These are phyloP conservation scores for Phylloboletellus chloephorus DNA, from an alignment of 1,284 basidiomycete species.

Conservation along the genomic window DNA sequence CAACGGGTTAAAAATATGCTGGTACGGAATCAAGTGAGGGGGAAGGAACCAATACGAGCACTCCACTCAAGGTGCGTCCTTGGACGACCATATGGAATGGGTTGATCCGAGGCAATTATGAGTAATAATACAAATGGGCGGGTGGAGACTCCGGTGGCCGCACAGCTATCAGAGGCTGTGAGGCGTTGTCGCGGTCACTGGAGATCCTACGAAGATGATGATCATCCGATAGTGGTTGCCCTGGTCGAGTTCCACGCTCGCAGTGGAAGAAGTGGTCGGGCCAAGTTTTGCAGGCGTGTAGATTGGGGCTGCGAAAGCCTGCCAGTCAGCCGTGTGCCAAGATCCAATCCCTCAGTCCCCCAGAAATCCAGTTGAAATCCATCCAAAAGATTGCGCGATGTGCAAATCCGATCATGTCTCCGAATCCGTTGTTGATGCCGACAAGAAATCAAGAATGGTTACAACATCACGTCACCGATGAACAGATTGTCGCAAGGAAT, in stretches of 20 bases:
- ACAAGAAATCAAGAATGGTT: slow-evolving; percentile 29
- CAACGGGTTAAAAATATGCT: slow-evolving; percentile 12
- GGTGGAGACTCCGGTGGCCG: slow-evolving; percentile 7
- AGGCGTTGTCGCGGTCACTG: slow-evolving; percentile 12
- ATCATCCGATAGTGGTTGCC: slow-evolving; percentile 19
- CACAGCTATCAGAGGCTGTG: slow-evolving; percentile 23
- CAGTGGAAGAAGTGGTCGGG: slow-evolving; percentile 14
- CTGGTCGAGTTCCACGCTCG: slow-evolving; percentile 26
- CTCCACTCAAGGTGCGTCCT: slow-evolving; percentile 16
- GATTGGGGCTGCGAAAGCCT: slow-evolving; percentile 11
- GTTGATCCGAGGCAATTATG: slow-evolving; percentile 29
- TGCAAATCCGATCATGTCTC: slow-evolving; percentile 30
- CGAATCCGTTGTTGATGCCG: slow-evolving; percentile 26
- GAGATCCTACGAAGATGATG: slow-evolving; percentile 27
- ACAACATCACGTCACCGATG: slow-evolving; percentile 25
- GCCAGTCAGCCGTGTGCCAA: slow-evolving; percentile 18
- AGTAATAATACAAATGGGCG: slow-evolving; percentile 33
- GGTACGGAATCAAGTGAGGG: slow-evolving; percentile 18
- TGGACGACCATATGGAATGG: slow-evolving; percentile 18
- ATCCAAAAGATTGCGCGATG: slow-evolving; percentile 24
- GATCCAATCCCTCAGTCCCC: slow-evolving; percentile 13
- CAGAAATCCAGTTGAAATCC: slow-evolving; percentile 24
- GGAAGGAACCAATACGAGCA: slow-evolving; percentile 19
- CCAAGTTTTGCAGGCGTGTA: slow-evolving; percentile 10
- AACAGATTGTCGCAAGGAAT: slow-evolving; percentile 30